A percentile compares a stretch with the other conserved stretches of the same genome.
phyloP scores from a whole-genome alignment of 164 flowering plant species.

The Vitis rupestris region DNA sequence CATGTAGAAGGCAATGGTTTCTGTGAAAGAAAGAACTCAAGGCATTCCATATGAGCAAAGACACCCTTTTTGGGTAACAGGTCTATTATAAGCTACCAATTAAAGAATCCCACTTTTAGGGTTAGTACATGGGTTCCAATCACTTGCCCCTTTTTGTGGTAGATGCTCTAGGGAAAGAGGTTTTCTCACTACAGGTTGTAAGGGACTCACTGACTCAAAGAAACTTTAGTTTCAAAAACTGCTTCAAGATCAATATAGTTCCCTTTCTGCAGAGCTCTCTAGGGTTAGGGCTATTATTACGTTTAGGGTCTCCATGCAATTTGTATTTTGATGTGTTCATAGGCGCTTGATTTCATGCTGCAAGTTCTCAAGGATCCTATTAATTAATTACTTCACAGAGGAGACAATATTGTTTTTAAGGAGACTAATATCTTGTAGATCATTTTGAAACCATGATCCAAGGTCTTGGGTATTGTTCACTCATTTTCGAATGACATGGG shows the following conservation, averaged over 20 bases:
- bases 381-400: too few relatives aligned
- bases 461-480: too few relatives aligned
- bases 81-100: not conserved
- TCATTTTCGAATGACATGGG: too few relatives aligned
- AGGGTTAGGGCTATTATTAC: too few relatives aligned
- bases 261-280: not conserved
- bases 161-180: slow-evolving; percentile 30
- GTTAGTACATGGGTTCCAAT: slow-evolving; percentile 11
- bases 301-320: too few relatives aligned
- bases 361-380: too few relatives aligned
- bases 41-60: slow-evolving; percentile 31
- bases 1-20: slow-evolving; percentile 32
- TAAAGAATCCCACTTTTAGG: slow-evolving; percentile 13
- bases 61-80: slow-evolving; percentile 25
- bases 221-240: slow-evolving; percentile 1
- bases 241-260: not conserved
- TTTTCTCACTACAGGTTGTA: slow-evolving; percentile 12
- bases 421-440: too few relatives aligned
- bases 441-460: too few relatives aligned
- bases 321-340: too few relatives aligned
- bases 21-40: slow-evolving; percentile 35
- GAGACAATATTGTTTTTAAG: too few relatives aligned
- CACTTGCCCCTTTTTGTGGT: slow-evolving; percentile 16
- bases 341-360: too few relatives aligned
- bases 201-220: not conserved